These are phyloP conservation scores for Aphanomyces astaci DNA, from an alignment of 352 stramenopile genomes.

Conservation along the genomic window DNA sequence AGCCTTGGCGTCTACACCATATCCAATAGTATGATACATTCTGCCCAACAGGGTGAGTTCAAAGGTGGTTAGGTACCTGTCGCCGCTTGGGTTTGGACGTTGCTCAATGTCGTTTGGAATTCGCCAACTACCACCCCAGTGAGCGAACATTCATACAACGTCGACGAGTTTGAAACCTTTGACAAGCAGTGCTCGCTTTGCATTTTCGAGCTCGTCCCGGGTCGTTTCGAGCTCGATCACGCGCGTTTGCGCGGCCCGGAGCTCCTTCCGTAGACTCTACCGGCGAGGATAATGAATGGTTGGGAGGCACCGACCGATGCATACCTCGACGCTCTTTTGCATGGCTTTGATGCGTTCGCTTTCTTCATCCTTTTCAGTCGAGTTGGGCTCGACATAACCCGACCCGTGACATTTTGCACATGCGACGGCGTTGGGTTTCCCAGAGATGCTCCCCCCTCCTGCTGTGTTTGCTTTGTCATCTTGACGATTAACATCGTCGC, in stretches of 20 bases:
- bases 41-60: no score
- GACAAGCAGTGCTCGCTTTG: neutral
- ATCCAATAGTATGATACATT: neutral
- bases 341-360: neutral
- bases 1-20: neutral
- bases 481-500: neutral
- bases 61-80: neutral
- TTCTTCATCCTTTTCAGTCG: neutral
- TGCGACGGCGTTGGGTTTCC: neutral
- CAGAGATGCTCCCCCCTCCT: neutral
- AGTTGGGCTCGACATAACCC: neutral
- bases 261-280: neutral
- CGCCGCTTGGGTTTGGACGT: neutral
- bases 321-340: neutral
- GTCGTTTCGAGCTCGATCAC: conserved; percentile 1
- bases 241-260: neutral
- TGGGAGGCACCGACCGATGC: neutral
- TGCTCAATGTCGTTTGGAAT: conserved; percentile 2
- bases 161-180: no score
- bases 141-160: neutral
- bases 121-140: neutral
- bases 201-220: neutral
- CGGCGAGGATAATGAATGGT: no score
- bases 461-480: neutral
- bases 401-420: neutral